Evolutionary conservation across 192 early-diverging fungal species (phyloP), one percentile per base, ranked within the genome.

Genomic region (Spizellomyces sp.): DNA sequence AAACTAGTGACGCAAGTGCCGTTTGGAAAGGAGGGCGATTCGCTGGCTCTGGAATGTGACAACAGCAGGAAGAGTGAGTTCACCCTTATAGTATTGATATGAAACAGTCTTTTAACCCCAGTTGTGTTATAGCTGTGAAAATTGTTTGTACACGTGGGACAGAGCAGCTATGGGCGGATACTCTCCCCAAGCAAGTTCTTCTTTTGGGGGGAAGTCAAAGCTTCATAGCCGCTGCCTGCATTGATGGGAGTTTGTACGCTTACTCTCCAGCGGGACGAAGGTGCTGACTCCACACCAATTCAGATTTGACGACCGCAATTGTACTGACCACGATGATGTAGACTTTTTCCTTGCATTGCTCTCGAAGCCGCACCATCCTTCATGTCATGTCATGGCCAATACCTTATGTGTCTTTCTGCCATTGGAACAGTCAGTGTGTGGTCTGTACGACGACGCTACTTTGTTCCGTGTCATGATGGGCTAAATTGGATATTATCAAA

Each of bases 191-290:
- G 47, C 64, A 78, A 27, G 86, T 89, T 5, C 58, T 93, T n/a
- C 77, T 84, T 8, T 77, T 93, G 58, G 80, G 83, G 0, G 90
- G 88, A 22, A 86, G 88, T 52, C 60, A 74, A 7, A 62, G 70
- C 3, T 94, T 89, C 67, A 77, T 79, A 67, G 88, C 86, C 4
- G 84, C 86, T 8, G 75, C 85, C 8, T 91, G 87, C 58, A 83
- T 87, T 48, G 90, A 95, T 71, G 87, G 81, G 36, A 81, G 83
- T 4, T 19, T 95, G 14, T 80, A 86, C 64, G 64, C 91, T 4
- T 93, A 87, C 75, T 87, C 88, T 22, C 75, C 79, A 5, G 83
- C 87, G 12, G 92, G 93, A n/a, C 75, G 88, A 77, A 81, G 89
- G 27, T 36, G 87, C 90, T 67, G 27, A 36, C 27, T 2, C n/a